Evolutionary conservation across 1,139 yeast species (phyloP), one percentile per base, ranked within the genome.

Genomic region (Taiozyma onychis): DNA sequence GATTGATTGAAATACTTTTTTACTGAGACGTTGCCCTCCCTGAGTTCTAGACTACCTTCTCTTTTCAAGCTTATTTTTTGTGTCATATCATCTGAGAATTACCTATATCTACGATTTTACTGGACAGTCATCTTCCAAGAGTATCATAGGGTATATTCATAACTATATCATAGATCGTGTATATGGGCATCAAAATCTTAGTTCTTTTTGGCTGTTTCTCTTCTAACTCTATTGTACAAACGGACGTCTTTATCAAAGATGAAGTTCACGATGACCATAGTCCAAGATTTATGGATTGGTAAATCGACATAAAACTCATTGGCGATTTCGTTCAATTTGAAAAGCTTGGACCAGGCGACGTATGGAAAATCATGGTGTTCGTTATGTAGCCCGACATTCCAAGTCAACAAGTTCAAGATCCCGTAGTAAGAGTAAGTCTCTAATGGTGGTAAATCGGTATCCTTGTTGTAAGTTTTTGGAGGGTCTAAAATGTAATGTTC

Each of bases 301-400:
- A 90, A 75, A 1, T 89, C 88, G 48, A 80, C 86, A 66, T 90
- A 90, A 65, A 86, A 90, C 62, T 90, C 97, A 16, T 76, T 65
- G 2, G 97, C 97, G 44, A 88, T 78, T 46, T 70, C 65, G 53
- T 86, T 75, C 41, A 90, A 71, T 53, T 77, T 71, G 41, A 88
- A 88, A 48, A 90, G 73, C 55, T 83, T 81, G 1, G 95, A 78
- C 97, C 97, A 90, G 0, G 97, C 93, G 59, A 90, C 78, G 65
- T 82, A 90, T 1, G 97, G 97, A 74, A 90, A 90, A 68, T 90
- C 97, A 63, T 90, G 97, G 67, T 90, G 97, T 68, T 90, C 97
- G 63, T 87, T 89, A 66, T 90, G 97, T 66, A 88, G 83, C 2
- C 97, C 97, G 10, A 89, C 97, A 61, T 90, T 90, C 91, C 96